These are phyloP conservation scores for Venturia aucupariae DNA, from an alignment of 2,329 filamentous ascomycete genomes.

Conservation along the genomic window DNA sequence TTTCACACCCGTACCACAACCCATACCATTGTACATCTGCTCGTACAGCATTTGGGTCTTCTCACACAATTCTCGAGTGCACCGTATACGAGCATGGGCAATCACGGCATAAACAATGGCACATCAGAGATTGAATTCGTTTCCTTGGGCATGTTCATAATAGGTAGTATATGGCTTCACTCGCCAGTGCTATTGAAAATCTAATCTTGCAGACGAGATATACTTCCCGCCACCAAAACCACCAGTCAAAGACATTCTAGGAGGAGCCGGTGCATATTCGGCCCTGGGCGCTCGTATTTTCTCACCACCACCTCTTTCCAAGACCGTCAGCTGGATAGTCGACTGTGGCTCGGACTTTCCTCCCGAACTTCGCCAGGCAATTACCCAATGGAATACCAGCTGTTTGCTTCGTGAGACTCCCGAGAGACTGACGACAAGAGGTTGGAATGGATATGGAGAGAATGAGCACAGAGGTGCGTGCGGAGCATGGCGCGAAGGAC, in stretches of 20 bases:
- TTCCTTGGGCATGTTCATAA: constrained; percentile 56
- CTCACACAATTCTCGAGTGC: no score
- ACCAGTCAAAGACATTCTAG: constrained; percentile 66
- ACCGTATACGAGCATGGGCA: not conserved
- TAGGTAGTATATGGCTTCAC: constrained; percentile 41
- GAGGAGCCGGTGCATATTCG: constrained; percentile 79
- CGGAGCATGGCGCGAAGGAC: not conserved
- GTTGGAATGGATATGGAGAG: constrained; percentile 82
- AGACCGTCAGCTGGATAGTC: constrained; percentile 77
- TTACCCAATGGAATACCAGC: constrained; percentile 68
- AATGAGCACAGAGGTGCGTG: constrained; percentile 50
- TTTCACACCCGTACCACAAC: no score
- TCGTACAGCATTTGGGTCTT: no score
- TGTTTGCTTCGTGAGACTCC: constrained; percentile 59
- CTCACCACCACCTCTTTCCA: constrained; percentile 57
- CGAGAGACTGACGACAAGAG: constrained; percentile 69
- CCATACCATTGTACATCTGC: no score
- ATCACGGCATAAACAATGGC: not conserved
- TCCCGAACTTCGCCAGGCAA: constrained; percentile 47
- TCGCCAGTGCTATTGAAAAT: not conserved
- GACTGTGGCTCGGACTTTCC: constrained; percentile 89
- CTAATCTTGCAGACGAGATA: constrained; percentile 63
- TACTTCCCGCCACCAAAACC: constrained; percentile 65
- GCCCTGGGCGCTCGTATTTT: constrained; percentile 84
- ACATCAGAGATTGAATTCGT: constrained; percentile 42